phyloP scores from a whole-genome alignment of 192 early-diverging fungal species.

The Coemansia sp. region DNA sequence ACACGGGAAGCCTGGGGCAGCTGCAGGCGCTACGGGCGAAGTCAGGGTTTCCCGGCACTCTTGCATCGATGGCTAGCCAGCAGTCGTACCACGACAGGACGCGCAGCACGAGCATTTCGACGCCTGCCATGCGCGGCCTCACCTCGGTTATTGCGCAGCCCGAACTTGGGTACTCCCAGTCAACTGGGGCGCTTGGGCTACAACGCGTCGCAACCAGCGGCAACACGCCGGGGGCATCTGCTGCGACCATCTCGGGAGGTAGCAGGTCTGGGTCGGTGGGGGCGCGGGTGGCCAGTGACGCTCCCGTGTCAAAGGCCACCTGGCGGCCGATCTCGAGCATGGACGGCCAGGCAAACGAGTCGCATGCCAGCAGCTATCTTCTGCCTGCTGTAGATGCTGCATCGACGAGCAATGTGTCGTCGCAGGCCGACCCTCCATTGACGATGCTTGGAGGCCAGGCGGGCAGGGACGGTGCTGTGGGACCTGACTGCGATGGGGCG shows the following conservation, averaged over 20 bases:
- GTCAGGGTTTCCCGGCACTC: neutral
- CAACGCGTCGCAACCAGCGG: slow-evolving; percentile 3
- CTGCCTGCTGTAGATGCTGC: slow-evolving; percentile 5
- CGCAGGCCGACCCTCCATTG: slow-evolving; percentile 29
- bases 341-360: slow-evolving; percentile 4
- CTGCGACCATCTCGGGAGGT: neutral
- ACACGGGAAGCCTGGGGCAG: too few species aligned
- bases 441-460: slow-evolving; percentile 23
- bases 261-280: neutral
- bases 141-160: neutral
- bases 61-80: neutral
- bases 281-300: neutral
- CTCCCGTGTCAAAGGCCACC: neutral
- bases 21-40: neutral
- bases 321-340: slow-evolving; percentile 11
- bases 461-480: slow-evolving; percentile 6
- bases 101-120: slow-evolving; percentile 15
- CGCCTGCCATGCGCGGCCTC: slow-evolving; percentile 9
- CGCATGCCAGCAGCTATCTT: neutral
- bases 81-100: neutral
- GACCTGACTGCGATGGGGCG: too few species aligned
- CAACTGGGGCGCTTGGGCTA: slow-evolving; percentile 3
- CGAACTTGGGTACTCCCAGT: slow-evolving; percentile 1
- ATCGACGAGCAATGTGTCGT: slow-evolving; percentile 31
- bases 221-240: neutral